Evolutionary conservation across 495 filamentous ascomycete species (phyloP), one percentile per base, ranked within the genome.

Genomic region (Evernia prunastri): DNA sequence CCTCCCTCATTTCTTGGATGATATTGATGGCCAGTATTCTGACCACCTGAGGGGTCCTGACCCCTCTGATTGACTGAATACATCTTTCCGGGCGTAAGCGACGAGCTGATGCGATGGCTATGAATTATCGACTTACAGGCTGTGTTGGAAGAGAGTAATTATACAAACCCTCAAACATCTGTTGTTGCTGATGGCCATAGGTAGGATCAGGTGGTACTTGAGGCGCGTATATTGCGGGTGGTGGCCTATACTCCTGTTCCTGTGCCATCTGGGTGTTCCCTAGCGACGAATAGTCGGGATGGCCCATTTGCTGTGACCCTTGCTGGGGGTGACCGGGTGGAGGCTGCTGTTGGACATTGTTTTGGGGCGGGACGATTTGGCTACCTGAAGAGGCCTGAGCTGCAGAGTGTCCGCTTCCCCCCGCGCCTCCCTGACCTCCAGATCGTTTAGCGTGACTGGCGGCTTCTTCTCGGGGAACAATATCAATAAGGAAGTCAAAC

Each of bases 401-500:
- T 25, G 81, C 76, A 45, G 81, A 73, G 59, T 78, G 84, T 47
- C 79, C 72, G 47, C 76, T 78, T 18, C 78, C 72, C 54, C 79
- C 78, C 60, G 84, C 79, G 69, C 86, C 86, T 45, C 80, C 86
- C 37, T 64, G 59, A 60, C 73, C 47, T 54, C 51, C 51, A 11
- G 82, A 81, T 63, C 91, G 82, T 79, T 96, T 96, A 42, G 87
- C 82, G 74, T 96, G 91, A 65, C 85, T 82, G 57, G 87, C 81
- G 25, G 94, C 92, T 71, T 98, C 94, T 73, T 98, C 94, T 43
- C 94, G 86, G 8, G 94, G 94, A 11, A 98, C 94, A 64, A 98
- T 98, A 75, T 98, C 94, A 74, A 98, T 98, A 60, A 98, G 81
- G 77, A 98, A 98, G 78, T 98, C 94, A 76, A 98, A 98, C 94